phyloP scores from a whole-genome alignment of 495 filamentous ascomycete species.

The Monascus purpureus region DNA sequence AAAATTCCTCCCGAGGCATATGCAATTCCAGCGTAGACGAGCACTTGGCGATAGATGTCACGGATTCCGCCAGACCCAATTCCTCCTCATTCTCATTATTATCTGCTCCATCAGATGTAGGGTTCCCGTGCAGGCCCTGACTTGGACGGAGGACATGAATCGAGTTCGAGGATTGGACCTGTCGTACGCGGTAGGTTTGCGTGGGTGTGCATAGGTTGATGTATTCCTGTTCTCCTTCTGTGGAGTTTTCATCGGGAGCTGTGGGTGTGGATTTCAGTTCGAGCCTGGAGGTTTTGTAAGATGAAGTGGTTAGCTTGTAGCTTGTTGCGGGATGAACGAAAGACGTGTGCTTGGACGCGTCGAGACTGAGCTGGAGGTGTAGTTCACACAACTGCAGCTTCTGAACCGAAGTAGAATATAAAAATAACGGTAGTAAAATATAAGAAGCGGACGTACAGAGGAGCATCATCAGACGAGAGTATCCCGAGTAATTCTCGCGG shows the following conservation, averaged over 20 bases:
- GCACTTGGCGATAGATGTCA: slow-evolving; percentile 55
- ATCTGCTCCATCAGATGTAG: slow-evolving; percentile 3
- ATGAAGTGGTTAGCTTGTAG: slow-evolving; percentile 1
- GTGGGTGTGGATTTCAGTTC: slow-evolving; percentile 43
- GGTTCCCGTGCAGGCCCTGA: slow-evolving; percentile 2
- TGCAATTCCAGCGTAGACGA: slow-evolving; percentile 59
- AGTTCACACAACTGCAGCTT: too few relatives aligned
- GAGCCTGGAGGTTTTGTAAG: slow-evolving; percentile 45
- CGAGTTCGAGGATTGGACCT: slow-evolving; percentile 86
- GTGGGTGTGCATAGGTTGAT: slow-evolving; percentile 59
- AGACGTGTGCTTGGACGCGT: too few relatives aligned
- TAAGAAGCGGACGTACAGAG: slow-evolving; percentile 32
- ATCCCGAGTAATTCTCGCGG: slow-evolving; percentile 57
- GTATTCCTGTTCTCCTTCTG: slow-evolving; percentile 34
- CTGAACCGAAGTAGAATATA: too few relatives aligned
- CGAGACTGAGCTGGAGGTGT: too few relatives aligned
- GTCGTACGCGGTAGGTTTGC: slow-evolving; percentile 65
- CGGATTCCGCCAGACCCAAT: slow-evolving; percentile 12
- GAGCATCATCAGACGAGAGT: slow-evolving; percentile 44
- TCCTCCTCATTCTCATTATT: slow-evolving; percentile 7
- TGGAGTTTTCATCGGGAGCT: slow-evolving; percentile 10
- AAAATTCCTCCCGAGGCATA: slow-evolving; percentile 17
- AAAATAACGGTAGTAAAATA: too few relatives aligned
- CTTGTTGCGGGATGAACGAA: neutral
- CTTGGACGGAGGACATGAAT: slow-evolving; percentile 56